A percentile compares a stretch with the other conserved stretches of the same genome.
Conservation (phyloP, 169 alveolate genomes). For the Eimeria brunetti region DNA sequence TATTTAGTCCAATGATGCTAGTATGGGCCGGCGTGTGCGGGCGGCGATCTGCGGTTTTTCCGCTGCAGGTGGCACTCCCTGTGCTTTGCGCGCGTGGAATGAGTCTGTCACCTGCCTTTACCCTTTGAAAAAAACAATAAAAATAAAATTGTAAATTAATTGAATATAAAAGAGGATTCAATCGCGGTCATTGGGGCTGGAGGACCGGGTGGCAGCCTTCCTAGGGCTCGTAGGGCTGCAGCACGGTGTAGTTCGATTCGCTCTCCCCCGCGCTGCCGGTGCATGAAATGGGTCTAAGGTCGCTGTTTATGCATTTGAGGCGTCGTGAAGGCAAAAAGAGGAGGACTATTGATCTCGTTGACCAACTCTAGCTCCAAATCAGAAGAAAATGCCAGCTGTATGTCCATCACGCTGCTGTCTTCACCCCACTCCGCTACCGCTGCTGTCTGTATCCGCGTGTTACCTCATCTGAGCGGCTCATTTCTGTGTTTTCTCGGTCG, state of each 20-base stretch:
- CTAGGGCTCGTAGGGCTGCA: conserved; percentile 38
- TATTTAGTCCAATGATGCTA: background rate
- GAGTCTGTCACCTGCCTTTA: background rate
- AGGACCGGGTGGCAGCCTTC: conserved; percentile 48
- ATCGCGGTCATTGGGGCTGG: conserved; percentile 15
- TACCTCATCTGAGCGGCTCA: background rate
- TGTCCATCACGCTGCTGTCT: conserved; percentile 26
- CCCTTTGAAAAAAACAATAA: background rate
- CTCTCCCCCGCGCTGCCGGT: conserved; percentile 54
- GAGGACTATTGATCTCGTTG: conserved; percentile 29
- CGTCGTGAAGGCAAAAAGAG: conserved; percentile 45
- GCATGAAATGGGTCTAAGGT: conserved; percentile 38
- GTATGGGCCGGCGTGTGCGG: background rate
- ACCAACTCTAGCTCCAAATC: background rate
- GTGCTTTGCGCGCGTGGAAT: background rate
- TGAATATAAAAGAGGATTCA: background rate
- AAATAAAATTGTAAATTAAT: background rate
- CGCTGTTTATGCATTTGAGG: conserved; percentile 7
- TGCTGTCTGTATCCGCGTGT: conserved; percentile 40
- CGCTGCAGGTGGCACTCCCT: background rate
- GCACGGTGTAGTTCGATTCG: conserved; percentile 51
- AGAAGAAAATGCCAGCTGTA: conserved; percentile 69
- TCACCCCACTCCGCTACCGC: conserved; percentile 67
- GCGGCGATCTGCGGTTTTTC: background rate
- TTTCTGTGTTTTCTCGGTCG: background rate